Conservation (phyloP, 176 grass and related monocot genomes). For the Carex parvula region DNA sequence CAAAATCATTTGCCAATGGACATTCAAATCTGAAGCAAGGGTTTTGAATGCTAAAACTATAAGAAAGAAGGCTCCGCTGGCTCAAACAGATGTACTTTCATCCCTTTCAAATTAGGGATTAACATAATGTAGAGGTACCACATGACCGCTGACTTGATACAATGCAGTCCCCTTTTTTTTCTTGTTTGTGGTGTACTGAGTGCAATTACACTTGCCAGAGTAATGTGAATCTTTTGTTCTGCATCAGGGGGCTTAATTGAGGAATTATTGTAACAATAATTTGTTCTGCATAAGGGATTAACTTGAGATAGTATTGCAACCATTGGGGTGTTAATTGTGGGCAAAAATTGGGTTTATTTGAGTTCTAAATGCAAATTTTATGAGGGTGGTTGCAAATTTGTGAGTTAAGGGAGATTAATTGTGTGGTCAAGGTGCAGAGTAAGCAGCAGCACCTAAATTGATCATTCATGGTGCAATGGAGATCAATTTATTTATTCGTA, state of each 20-base stretch:
- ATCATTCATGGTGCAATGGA: background rate
- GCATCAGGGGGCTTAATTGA: background rate
- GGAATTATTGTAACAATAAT: background rate
- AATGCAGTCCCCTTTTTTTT: background rate
- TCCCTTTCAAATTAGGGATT: background rate
- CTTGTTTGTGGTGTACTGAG: background rate
- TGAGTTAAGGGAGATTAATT: background rate
- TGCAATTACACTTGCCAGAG: background rate
- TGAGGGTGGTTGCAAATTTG: background rate
- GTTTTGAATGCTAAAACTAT: background rate
- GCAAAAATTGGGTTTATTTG: background rate
- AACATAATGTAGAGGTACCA: conserved; percentile 1
- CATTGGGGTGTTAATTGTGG: background rate
- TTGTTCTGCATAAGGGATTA: background rate
- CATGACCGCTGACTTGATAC: background rate
- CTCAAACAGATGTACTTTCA: background rate
- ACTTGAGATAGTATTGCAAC: background rate
- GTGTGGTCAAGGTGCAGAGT: background rate
- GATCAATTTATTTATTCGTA: background rate
- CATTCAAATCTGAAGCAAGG: conserved; percentile 44
- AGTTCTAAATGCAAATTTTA: background rate
- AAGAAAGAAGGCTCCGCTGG: background rate
- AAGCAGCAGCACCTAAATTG: background rate
- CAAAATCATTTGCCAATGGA: conserved; percentile 84
- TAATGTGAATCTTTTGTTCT: background rate